Base-by-base conservation (phyloP, 805 yeast genomes). In the Candida taoyuanica region DNA sequence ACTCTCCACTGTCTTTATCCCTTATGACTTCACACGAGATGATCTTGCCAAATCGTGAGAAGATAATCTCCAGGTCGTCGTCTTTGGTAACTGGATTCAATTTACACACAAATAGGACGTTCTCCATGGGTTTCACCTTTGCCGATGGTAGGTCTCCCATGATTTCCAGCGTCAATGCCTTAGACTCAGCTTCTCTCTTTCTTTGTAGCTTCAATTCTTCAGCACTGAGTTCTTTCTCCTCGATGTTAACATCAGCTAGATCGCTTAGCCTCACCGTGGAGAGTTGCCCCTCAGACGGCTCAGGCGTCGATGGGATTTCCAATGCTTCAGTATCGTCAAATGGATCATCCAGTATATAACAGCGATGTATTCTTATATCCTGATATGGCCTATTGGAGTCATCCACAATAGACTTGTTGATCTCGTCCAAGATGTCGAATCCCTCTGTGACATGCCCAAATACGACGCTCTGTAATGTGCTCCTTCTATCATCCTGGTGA, bases 121-220 rank as follows among this genome's bases (percentile, higher is more conserved):
- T 68, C 39, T 81, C 86, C 36, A 77, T 68, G 0, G 88, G 87
- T 44, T 70, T 68, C 17, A 70, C 71, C 16, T 70, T 71, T 3
- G 81, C 77, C 26, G 67, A 64, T 1, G 82, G 80, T 7, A 81
- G 46, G 47, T 81, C 86, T 0, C 85, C 85, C 31, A 81, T 63
- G 43, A 80, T 59, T 48, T 81, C 85, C 33, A 81, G 58, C 1
- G 85, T 71, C 24, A 81, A 53, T 2, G 85, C 83, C 39, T 76
- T 76, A 3, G 78, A 62, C 4, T 66, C 59, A 1, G 78, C 68
- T 25, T 66, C 67, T 15, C 53, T 58, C 17, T 59, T 62, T 19
- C 48, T 44, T 30, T 49, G 45, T 28, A 48, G 37, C 31, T 54
- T 51, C 12, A 52, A 47, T 26, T 54, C 60, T 13, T 45, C 53